These are phyloP conservation scores for Verbascum thapsus DNA, from an alignment of 257 asterid genomes.

Conservation along the genomic window DNA sequence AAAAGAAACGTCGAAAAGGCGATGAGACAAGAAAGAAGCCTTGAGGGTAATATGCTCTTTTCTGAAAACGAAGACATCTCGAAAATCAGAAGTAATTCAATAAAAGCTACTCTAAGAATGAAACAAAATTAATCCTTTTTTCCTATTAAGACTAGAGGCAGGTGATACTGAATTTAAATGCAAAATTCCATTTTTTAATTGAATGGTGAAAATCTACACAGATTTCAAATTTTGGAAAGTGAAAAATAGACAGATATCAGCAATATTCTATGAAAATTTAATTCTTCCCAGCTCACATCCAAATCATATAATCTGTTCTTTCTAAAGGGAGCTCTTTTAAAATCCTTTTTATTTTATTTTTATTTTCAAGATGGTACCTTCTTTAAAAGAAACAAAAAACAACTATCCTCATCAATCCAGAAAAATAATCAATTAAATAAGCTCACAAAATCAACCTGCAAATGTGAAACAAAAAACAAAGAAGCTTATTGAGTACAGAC, in stretches of 20 bases:
- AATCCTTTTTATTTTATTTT: background rate
- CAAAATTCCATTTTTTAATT: conserved; percentile 15
- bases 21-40: conserved; percentile 47
- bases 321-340: background rate
- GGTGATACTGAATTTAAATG: conserved; percentile 9
- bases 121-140: background rate
- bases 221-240: background rate
- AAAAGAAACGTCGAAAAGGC: conserved; percentile 48
- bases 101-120: background rate
- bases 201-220: conserved; percentile 4
- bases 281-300: conserved; percentile 3
- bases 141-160: background rate
- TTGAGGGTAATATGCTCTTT: conserved; percentile 45
- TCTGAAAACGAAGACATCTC: conserved; percentile 43
- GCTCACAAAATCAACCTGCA: conserved; percentile 33
- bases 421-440: background rate
- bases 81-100: conserved; percentile 1
- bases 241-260: conserved; percentile 7
- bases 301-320: background rate
- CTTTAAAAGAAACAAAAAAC: conserved; percentile 14
- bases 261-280: background rate
- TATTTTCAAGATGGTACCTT: conserved; percentile 19
- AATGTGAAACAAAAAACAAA: conserved; percentile 8
- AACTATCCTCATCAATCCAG: conserved; percentile 32
- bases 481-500: background rate